Percentiles rank a stretch among this genome's conserved stretches.
Conservation (phyloP, 345 rosid species). For the Iberis pinnata region DNA sequence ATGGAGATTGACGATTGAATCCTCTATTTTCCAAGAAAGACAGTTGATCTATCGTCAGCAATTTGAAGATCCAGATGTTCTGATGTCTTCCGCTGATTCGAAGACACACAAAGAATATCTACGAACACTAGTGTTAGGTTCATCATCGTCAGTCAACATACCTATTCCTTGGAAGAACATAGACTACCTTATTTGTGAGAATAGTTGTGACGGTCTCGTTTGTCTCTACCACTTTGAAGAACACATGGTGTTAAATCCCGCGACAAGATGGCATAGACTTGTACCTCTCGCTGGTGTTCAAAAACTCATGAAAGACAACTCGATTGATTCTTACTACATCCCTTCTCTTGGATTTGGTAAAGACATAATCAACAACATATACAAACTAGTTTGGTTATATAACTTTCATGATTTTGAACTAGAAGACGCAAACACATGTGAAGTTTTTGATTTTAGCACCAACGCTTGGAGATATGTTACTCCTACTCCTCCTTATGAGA, state of each 20-base stretch:
- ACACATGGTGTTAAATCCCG: background rate
- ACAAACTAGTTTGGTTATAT: background rate
- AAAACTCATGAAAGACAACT: background rate
- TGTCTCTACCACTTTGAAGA: background rate
- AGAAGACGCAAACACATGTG: background rate
- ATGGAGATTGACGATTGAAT: background rate
- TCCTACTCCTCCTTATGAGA: too few relatives aligned
- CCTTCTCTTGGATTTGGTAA: slow-evolving; percentile 3
- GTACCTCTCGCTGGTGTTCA: background rate
- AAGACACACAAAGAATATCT: background rate
- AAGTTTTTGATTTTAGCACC: background rate
- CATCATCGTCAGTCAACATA: background rate
- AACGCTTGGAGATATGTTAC: background rate
- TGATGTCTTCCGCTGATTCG: background rate
- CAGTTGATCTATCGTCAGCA: background rate
- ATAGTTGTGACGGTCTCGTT: background rate
- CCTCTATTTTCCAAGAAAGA: background rate
- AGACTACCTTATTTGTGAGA: background rate
- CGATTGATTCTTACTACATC: background rate
- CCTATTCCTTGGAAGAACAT: background rate
- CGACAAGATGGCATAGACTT: background rate
- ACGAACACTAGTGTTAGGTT: background rate
- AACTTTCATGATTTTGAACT: background rate
- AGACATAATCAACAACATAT: background rate
- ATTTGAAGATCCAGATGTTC: background rate